Conservation (phyloP, 257 asterid genomes). For the Fraxinus anomala region DNA sequence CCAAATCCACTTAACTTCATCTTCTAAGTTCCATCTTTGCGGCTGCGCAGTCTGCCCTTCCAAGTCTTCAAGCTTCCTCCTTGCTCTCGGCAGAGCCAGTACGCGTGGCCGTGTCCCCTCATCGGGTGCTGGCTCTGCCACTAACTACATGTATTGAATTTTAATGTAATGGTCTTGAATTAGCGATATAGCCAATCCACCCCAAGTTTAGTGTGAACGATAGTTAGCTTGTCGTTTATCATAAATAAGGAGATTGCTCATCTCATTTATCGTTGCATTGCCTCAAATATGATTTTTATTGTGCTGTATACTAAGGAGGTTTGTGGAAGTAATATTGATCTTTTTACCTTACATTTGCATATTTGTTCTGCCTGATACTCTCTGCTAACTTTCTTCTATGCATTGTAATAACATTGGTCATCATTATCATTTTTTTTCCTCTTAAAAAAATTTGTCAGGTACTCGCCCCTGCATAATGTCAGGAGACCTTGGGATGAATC, state of each 20-base stretch:
- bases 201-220: background rate
- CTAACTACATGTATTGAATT: background rate
- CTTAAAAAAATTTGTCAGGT: slow-evolving; percentile 40
- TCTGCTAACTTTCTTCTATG: background rate
- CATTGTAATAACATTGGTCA: background rate
- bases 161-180: background rate
- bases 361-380: background rate
- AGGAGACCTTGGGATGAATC: slow-evolving; percentile 71
- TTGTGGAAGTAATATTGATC: background rate
- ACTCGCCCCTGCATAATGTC: slow-evolving; percentile 82
- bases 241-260: background rate
- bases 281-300: background rate
- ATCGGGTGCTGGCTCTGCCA: too few species aligned
- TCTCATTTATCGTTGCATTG: background rate
- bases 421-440: background rate
- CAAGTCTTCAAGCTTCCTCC: too few species aligned
- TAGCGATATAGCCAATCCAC: background rate
- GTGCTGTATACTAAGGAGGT: background rate
- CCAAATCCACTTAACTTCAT: too few species aligned
- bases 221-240: background rate
- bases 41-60: too few species aligned
- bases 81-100: too few species aligned
- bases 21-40: too few species aligned
- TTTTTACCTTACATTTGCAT: slow-evolving; percentile 2
- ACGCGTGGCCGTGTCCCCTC: too few species aligned